A percentile compares a stretch with the other conserved stretches of the same genome.
These are phyloP conservation scores for Gaeumannomyces tritici DNA, from an alignment of 2,329 filamentous ascomycete species.

Conservation along the genomic window DNA sequence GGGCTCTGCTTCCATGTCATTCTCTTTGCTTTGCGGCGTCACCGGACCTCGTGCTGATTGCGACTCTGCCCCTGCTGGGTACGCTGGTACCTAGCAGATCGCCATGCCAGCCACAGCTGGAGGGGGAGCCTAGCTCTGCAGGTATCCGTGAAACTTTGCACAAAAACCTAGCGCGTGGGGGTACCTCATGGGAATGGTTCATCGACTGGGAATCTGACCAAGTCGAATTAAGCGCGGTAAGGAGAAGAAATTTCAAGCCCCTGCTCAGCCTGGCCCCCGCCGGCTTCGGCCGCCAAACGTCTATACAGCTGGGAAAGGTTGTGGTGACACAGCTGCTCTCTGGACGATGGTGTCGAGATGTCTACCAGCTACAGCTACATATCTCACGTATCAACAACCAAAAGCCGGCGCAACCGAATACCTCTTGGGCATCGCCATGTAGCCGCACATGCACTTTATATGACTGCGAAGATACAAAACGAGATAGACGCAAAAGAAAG, in stretches of 20 bases:
- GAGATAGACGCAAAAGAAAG: no score
- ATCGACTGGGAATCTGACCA: neutral
- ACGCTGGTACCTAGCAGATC: no score
- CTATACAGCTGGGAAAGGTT: no score
- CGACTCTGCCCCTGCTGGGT: neutral
- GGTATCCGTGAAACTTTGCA: neutral
- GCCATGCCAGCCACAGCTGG: no score
- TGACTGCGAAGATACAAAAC: no score
- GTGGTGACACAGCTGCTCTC: neutral
- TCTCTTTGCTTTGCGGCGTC: neutral
- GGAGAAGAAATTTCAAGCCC: neutral
- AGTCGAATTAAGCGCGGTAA: neutral
- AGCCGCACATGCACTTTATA: neutral
- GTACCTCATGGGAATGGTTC: neutral
- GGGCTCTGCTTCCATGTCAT: neutral
- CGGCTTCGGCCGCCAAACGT: neutral
- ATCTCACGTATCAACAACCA: neutral
- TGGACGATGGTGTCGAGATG: no score
- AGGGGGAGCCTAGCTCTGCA: no score
- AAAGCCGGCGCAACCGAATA: no score
- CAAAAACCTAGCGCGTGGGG: neutral
- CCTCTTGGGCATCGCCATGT: no score
- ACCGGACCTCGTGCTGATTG: neutral
- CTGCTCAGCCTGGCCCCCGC: neutral
- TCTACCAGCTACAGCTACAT: neutral